Conservation (phyloP, 129 eudicot species). For the Flaveria sonorensis region DNA sequence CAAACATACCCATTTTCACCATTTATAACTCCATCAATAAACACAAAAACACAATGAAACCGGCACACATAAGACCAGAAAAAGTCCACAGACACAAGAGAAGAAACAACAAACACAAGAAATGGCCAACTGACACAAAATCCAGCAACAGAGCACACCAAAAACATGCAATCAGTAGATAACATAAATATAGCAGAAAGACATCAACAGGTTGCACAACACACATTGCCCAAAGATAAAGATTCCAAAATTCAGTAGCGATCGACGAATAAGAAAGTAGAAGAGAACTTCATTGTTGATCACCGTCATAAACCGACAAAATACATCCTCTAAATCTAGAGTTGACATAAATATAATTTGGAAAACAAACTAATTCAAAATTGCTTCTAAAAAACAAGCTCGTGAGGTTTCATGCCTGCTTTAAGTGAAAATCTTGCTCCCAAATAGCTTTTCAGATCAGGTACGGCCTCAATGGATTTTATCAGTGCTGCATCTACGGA, state of each 20-base stretch:
- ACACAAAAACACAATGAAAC: too few relatives aligned
- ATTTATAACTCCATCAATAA: too few relatives aligned
- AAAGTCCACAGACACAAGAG: too few relatives aligned
- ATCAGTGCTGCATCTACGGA: conserved; percentile 54
- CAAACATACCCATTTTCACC: too few relatives aligned
- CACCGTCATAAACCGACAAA: conserved; percentile 24
- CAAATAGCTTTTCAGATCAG: conserved; percentile 62
- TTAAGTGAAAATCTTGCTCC: conserved; percentile 67
- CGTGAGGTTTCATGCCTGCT: conserved; percentile 73
- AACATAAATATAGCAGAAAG: too few relatives aligned
- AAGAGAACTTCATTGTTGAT: conserved; percentile 10
- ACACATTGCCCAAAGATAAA: conserved; percentile 8
- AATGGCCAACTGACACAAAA: too few relatives aligned
- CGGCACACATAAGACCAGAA: too few relatives aligned
- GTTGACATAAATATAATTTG: conserved; percentile 20
- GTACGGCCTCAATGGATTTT: conserved; percentile 52
- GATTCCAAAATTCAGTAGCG: conserved; percentile 16
- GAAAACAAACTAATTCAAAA: conserved; percentile 24
- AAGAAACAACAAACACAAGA: too few relatives aligned
- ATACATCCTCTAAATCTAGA: conserved; percentile 27
- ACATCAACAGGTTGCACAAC: neutral
- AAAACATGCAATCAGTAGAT: too few relatives aligned
- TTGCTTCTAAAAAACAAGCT: conserved; percentile 54
- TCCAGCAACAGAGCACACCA: too few relatives aligned
- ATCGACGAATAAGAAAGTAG: neutral